These are phyloP conservation scores for Backusella psychrophila DNA, from an alignment of 192 early-diverging fungal genomes.

Conservation along the genomic window DNA sequence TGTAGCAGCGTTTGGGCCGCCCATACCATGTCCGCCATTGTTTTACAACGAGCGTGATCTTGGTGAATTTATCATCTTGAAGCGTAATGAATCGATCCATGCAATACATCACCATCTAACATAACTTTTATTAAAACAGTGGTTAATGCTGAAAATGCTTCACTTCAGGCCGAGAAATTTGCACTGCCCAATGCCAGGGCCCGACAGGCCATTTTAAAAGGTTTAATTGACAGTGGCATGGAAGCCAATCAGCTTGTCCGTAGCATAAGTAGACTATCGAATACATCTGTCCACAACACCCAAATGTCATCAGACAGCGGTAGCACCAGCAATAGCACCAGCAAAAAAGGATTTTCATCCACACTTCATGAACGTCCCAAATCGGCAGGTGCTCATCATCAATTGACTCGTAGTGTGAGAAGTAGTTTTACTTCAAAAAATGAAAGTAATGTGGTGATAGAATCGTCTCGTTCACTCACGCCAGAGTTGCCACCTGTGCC, in stretches of 20 bases:
- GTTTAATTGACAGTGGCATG: not conserved
- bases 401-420: not conserved
- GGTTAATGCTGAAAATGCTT: constrained; percentile 52
- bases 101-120: no score
- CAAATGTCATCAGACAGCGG: not conserved
- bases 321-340: not conserved
- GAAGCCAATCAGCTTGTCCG: not conserved
- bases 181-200: constrained; percentile 42
- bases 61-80: constrained; percentile 37
- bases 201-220: constrained; percentile 31
- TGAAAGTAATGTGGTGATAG: not conserved
- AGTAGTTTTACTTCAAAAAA: not conserved
- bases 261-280: constrained; percentile 3
- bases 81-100: constrained; percentile 20
- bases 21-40: constrained; percentile 43
- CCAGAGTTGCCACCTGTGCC: constrained; percentile 4
- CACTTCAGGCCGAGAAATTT: constrained; percentile 49
- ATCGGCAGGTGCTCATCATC: constrained; percentile 11
- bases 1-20: constrained; percentile 51
- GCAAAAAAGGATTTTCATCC: constrained; percentile 35
- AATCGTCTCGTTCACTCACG: not conserved
- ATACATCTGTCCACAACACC: constrained; percentile 36
- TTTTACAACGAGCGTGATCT: constrained; percentile 39
- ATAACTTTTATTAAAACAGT: constrained; percentile 17
- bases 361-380: constrained; percentile 30